Percentiles rank a stretch among this genome's conserved stretches.
phyloP scores from a whole-genome alignment of 1,284 basidiomycete genomes.

The Erythrobasidium hasegawianum region DNA sequence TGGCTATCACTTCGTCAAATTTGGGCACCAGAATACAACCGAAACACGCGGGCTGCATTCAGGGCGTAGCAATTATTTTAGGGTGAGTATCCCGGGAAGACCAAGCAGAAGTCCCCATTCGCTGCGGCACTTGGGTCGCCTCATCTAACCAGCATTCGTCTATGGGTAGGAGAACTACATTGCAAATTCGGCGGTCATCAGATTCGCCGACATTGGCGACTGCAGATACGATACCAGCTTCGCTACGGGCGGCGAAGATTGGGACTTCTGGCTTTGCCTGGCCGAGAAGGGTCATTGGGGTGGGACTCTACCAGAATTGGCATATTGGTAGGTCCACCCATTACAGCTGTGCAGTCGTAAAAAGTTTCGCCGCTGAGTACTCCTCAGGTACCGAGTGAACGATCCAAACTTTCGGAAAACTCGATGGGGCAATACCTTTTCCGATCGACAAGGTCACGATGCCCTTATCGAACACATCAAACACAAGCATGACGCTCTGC shows the following conservation, averaged over 20 bases:
- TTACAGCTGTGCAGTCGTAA: not conserved
- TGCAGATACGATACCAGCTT: slow-evolving; percentile 40
- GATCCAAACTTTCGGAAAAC: slow-evolving; percentile 30
- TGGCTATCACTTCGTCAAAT: slow-evolving; percentile 41
- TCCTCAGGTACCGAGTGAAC: slow-evolving; percentile 41
- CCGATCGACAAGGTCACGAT: slow-evolving; percentile 20
- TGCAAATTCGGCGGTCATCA: slow-evolving; percentile 40
- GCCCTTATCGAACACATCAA: slow-evolving; percentile 35
- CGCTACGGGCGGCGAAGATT: slow-evolving; percentile 40
- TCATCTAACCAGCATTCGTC: too few species aligned
- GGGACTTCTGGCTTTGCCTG: slow-evolving; percentile 44
- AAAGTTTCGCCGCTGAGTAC: not conserved
- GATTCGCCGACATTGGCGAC: slow-evolving; percentile 6
- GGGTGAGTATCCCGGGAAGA: slow-evolving; percentile 10
- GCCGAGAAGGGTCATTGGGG: slow-evolving; percentile 40
- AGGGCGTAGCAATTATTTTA: slow-evolving; percentile 30
- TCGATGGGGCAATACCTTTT: slow-evolving; percentile 41
- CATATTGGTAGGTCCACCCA: slow-evolving; percentile 36
- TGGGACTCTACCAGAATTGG: slow-evolving; percentile 37
- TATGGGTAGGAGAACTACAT: slow-evolving; percentile 37
- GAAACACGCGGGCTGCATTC: slow-evolving; percentile 40
- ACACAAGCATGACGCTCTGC: slow-evolving; percentile 28
- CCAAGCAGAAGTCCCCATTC: too few species aligned
- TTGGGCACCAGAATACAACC: slow-evolving; percentile 39
- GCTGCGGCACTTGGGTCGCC: too few species aligned